Evolutionary conservation across 2,329 filamentous ascomycete species (phyloP), one percentile per base, ranked within the genome.

Genomic region (Ceratocystis cacaofunesta): DNA sequence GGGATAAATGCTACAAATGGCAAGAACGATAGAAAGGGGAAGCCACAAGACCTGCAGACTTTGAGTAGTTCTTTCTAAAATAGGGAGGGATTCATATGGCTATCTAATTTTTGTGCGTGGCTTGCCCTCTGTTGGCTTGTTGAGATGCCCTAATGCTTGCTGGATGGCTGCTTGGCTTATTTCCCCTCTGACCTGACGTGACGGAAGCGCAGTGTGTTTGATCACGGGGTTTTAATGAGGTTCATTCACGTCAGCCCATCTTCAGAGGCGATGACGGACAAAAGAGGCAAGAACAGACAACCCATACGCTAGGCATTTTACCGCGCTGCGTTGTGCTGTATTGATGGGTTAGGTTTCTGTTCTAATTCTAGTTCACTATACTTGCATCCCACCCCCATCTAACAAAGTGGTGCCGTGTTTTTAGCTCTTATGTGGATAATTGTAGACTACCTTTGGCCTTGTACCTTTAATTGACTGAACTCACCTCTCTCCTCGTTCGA

Each of bases 351-450:
- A 52, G 25, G 48, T 52, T 52, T 52, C 10, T 52, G 48, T 28
- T 63, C 25, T 36, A 52, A 6, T 43, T 57, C 32, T 30, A 19
- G 19, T 41, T 65, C 64, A 41, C 58, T 67, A 62, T 65, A 63
- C 50, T 25, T 25, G 48, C 48, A 28, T 25, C 61, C 43, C 17
- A 62, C 28, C 30, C 58, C 58, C 64, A 41, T 41, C 32, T 55
- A 62, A 60, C 43, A 10, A 30, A 55, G 55, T 44, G 55, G 55
- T 44, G 36, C 61, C 57, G 60, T 36, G 44, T 25, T 60, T 60
- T 61, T 67, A 12, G 48, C 22, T 52, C 48, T 52, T 52, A 6
- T 52, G 48, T 25, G 48, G 48, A 25, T 28, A 52, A 25, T 12
- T 52, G 48, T 25, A 52, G 19, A 52, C 48, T 52, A 22, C 22